Conservation (phyloP, 768 basidiomycete species). For the Psilocybe tampanensis region DNA sequence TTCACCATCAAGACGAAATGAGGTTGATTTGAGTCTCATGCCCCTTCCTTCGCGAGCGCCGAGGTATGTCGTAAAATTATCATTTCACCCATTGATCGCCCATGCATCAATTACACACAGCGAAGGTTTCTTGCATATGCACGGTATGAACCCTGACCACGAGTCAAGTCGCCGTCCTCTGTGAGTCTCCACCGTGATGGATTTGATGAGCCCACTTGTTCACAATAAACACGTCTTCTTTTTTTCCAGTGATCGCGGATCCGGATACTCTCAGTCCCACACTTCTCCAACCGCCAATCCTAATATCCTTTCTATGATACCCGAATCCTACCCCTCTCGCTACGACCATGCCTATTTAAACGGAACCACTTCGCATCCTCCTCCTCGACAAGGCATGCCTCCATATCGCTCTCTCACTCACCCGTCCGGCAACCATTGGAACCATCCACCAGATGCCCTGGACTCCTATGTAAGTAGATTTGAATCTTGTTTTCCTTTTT, state of each 20-base stretch:
- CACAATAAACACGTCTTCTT: constrained; percentile 16
- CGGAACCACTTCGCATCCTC: constrained; percentile 27
- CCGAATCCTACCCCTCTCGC: constrained; percentile 56
- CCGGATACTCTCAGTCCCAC: constrained; percentile 48
- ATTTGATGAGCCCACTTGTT: constrained; percentile 6
- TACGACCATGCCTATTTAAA: constrained; percentile 55
- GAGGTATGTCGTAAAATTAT: constrained; percentile 31
- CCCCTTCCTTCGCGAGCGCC: constrained; percentile 43
- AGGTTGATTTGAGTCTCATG: constrained; percentile 40
- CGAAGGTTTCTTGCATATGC: constrained; percentile 47
- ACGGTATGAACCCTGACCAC: constrained; percentile 45
- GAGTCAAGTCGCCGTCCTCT: constrained; percentile 46
- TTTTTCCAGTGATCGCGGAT: constrained; percentile 36
- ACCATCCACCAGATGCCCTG: constrained; percentile 54
- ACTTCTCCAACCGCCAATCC: constrained; percentile 33
- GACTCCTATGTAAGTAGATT: constrained; percentile 62
- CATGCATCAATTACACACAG: constrained; percentile 24
- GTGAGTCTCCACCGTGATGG: constrained; percentile 35
- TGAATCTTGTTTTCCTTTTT: constrained; percentile 3
- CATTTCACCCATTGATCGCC: constrained; percentile 15
- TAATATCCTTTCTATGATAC: constrained; percentile 56
- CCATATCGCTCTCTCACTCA: constrained; percentile 56
- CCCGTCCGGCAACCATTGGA: constrained; percentile 56
- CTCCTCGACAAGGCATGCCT: constrained; percentile 42
- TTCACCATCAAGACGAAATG: constrained; percentile 60